Percentiles rank a stretch among this genome's conserved stretches.
These are phyloP conservation scores for Tricholoma terreum DNA, from an alignment of 768 basidiomycete genomes.

Conservation along the genomic window DNA sequence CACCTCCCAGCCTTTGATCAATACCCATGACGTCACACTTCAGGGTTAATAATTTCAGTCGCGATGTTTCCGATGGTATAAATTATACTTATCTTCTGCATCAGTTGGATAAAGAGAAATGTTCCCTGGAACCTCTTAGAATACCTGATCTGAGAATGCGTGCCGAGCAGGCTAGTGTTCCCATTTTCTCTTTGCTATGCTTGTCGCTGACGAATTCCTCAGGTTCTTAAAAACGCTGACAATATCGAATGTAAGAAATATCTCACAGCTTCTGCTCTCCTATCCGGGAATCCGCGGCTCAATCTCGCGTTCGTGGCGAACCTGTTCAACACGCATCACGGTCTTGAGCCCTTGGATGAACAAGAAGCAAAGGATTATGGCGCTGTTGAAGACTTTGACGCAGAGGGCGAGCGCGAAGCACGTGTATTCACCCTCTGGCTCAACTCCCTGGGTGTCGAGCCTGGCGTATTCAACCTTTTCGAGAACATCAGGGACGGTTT, in stretches of 20 bases:
- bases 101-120: constrained; percentile 92
- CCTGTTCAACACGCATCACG: constrained; percentile 96
- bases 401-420: constrained; percentile 97
- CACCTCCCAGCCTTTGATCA: background rate
- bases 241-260: constrained; percentile 94
- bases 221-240: constrained; percentile 92
- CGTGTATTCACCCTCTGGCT: constrained; percentile 98
- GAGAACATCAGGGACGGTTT: constrained; percentile 94
- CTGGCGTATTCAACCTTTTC: constrained; percentile 93
- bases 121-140: constrained; percentile 87
- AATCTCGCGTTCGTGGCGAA: constrained; percentile 99
- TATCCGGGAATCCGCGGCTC: constrained; percentile 92
- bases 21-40: constrained; percentile 7
- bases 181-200: background rate
- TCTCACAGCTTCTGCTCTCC: constrained; percentile 86
- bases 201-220: background rate
- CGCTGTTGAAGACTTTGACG: constrained; percentile 94
- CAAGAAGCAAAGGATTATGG: constrained; percentile 91
- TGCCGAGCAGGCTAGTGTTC: constrained; percentile 66
- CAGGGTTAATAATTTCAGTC: constrained; percentile 96
- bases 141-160: constrained; percentile 78
- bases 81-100: constrained; percentile 96
- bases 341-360: constrained; percentile 91
- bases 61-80: constrained; percentile 95
- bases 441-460: constrained; percentile 95